A percentile compares a stretch with the other conserved stretches of the same genome.
These are phyloP conservation scores for Aspergillus proliferans DNA, from an alignment of 2,329 filamentous ascomycete genomes.

Conservation along the genomic window DNA sequence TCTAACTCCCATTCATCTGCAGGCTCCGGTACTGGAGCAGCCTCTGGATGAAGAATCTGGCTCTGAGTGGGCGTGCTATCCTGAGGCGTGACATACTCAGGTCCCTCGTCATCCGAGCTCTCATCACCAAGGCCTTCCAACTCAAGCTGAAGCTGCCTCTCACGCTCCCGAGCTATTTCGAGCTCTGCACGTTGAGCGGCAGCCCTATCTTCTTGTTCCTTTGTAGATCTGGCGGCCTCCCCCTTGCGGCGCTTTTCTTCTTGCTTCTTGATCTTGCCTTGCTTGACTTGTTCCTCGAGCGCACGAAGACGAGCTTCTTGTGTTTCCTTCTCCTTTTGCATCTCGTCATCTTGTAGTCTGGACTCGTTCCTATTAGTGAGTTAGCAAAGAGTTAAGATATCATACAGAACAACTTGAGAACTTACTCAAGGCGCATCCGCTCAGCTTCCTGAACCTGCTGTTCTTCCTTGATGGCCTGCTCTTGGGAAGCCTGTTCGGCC, in stretches of 20 bases:
- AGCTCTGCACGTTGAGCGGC: constrained; percentile 84
- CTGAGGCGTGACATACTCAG: constrained; percentile 60
- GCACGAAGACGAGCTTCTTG: constrained; percentile 77
- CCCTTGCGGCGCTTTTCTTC: constrained; percentile 93
- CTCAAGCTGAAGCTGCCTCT: constrained; percentile 82
- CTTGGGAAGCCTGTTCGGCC: constrained; percentile 53
- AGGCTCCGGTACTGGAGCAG: constrained; percentile 17
- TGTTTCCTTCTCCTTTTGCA: constrained; percentile 72
- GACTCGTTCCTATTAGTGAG: constrained; percentile 59
- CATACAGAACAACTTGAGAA: constrained; percentile 22
- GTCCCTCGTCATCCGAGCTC: constrained; percentile 75
- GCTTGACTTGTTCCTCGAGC: constrained; percentile 86
- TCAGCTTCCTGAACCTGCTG: constrained; percentile 70
- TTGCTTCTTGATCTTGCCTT: constrained; percentile 90
- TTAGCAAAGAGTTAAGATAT: constrained; percentile 5
- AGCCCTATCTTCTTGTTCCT: constrained; percentile 79
- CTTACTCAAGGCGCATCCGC: constrained; percentile 76
- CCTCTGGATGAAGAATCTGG: constrained; percentile 43
- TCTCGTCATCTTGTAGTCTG: constrained; percentile 68
- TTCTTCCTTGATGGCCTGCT: constrained; percentile 54
- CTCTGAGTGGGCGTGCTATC: constrained; percentile 55
- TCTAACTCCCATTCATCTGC: constrained; percentile 40
- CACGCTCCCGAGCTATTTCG: constrained; percentile 81
- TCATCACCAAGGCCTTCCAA: constrained; percentile 72
- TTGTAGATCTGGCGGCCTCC: constrained; percentile 76